Conservation (phyloP, 495 filamentous ascomycete species). For the Penicillium antarcticum region DNA sequence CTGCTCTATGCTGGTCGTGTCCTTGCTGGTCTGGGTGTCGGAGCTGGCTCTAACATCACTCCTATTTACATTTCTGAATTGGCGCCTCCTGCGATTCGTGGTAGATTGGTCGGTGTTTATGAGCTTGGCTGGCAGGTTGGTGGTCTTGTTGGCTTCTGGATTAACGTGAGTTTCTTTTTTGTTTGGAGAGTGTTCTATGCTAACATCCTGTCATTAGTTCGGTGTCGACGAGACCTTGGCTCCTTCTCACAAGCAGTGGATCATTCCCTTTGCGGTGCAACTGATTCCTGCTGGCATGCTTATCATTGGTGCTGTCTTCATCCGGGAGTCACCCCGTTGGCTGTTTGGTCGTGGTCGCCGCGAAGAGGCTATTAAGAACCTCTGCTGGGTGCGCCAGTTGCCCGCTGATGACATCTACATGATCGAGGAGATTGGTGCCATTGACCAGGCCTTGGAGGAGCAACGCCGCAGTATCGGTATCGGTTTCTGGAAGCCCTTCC, state of each 20-base stretch:
- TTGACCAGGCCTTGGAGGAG: slow-evolving; percentile 60
- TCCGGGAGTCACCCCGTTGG: slow-evolving; percentile 59
- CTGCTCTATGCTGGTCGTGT: slow-evolving; percentile 68
- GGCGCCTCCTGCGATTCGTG: slow-evolving; percentile 75
- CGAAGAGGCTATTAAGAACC: slow-evolving; percentile 55
- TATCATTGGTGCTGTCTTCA: slow-evolving; percentile 44
- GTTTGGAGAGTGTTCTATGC: background rate
- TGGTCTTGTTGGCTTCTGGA: slow-evolving; percentile 72
- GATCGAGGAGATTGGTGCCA: slow-evolving; percentile 61
- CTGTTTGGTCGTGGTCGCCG: slow-evolving; percentile 47
- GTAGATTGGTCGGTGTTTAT: slow-evolving; percentile 73
- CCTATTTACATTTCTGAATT: slow-evolving; percentile 82
- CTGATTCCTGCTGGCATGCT: slow-evolving; percentile 52
- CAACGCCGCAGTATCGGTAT: slow-evolving; percentile 56
- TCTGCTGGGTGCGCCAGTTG: slow-evolving; percentile 65
- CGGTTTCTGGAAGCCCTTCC: slow-evolving; percentile 70
- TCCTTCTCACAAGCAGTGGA: slow-evolving; percentile 46
- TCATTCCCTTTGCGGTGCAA: slow-evolving; percentile 57
- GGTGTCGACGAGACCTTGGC: slow-evolving; percentile 35
- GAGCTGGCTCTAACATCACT: slow-evolving; percentile 72
- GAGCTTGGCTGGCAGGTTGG: slow-evolving; percentile 74
- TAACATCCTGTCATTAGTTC: slow-evolving; percentile 25
- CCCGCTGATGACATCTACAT: slow-evolving; percentile 60
- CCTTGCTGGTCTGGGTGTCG: slow-evolving; percentile 70
- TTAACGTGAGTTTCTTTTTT: slow-evolving; percentile 43